Percentiles rank a stretch among this genome's conserved stretches.
Evolutionary conservation across 352 stramenopile genomes (phyloP).

Genomic region (Globisporangium cederbergense): DNA sequence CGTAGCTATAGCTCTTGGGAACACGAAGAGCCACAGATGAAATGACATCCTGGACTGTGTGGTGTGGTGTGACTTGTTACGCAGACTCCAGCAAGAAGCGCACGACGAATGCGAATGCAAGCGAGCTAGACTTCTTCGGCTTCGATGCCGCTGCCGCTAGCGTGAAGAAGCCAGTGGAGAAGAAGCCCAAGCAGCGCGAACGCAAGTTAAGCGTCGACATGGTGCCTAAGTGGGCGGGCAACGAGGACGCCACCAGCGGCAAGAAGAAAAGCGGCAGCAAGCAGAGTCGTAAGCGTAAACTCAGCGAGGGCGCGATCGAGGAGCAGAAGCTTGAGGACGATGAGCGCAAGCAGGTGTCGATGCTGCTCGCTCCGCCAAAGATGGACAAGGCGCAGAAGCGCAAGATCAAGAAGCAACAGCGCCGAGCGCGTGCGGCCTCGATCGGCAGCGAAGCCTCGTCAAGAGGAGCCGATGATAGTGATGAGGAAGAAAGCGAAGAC

Average conservation of each 20-base stretch:
- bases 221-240: constrained; percentile 62
- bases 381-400: constrained; percentile 34
- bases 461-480: constrained; percentile 22
- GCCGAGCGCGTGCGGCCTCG: constrained; percentile 38
- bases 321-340: constrained; percentile 68
- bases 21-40: background rate
- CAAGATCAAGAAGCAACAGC: constrained; percentile 45
- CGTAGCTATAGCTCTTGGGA: background rate
- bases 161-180: constrained; percentile 23
- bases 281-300: constrained; percentile 75
- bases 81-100: constrained; percentile 17
- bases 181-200: constrained; percentile 29
- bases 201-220: constrained; percentile 72
- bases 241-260: constrained; percentile 21
- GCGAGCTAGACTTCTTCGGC: constrained; percentile 80
- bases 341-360: constrained; percentile 61
- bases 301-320: constrained; percentile 76
- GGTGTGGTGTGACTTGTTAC: constrained; percentile 3
- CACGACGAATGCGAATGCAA: constrained; percentile 24
- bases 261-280: constrained; percentile 64
- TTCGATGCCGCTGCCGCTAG: constrained; percentile 36
- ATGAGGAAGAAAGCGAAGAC: constrained; percentile 17
- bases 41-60: constrained; percentile 6
- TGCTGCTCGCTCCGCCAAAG: constrained; percentile 58
- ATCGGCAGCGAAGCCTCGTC: constrained; percentile 28